Evolutionary conservation across 2,329 filamentous ascomycete genomes (phyloP).

Genomic region (Lachnellula hyalina): DNA sequence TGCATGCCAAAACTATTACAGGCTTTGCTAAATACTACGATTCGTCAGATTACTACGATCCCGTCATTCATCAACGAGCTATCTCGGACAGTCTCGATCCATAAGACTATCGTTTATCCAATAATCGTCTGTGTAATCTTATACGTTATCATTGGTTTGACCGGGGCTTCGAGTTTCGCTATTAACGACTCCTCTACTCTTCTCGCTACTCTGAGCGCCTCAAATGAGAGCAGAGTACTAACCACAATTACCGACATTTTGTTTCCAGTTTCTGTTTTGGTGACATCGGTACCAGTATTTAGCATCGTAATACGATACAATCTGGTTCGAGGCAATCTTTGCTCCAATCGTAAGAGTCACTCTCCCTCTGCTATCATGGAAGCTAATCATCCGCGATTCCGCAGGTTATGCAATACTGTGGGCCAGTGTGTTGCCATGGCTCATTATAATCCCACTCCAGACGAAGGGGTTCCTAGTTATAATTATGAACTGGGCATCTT

Average conservation of each 20-base stretch:
- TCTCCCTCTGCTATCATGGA: background rate
- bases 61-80: too few relatives aligned
- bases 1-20: too few relatives aligned
- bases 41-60: too few relatives aligned
- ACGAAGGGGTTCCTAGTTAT: conserved; percentile 1
- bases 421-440: conserved; percentile 1
- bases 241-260: conserved; percentile 2
- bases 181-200: background rate
- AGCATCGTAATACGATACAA: conserved; percentile 6
- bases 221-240: conserved; percentile 1
- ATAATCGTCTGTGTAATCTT: too few relatives aligned
- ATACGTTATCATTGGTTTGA: too few relatives aligned
- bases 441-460: conserved; percentile 5
- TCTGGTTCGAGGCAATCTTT: conserved; percentile 5
- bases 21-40: too few relatives aligned
- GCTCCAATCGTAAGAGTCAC: background rate
- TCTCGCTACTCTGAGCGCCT: conserved; percentile 1
- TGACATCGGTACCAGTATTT: conserved; percentile 6
- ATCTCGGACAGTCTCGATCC: too few relatives aligned
- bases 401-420: conserved; percentile 1
- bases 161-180: too few relatives aligned
- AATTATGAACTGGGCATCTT: conserved; percentile 4
- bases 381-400: too few relatives aligned
- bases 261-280: conserved; percentile 2
- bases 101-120: too few relatives aligned